Base-by-base conservation (phyloP, 2,329 filamentous ascomycete species). In the Colletotrichum lindemuthianum region DNA sequence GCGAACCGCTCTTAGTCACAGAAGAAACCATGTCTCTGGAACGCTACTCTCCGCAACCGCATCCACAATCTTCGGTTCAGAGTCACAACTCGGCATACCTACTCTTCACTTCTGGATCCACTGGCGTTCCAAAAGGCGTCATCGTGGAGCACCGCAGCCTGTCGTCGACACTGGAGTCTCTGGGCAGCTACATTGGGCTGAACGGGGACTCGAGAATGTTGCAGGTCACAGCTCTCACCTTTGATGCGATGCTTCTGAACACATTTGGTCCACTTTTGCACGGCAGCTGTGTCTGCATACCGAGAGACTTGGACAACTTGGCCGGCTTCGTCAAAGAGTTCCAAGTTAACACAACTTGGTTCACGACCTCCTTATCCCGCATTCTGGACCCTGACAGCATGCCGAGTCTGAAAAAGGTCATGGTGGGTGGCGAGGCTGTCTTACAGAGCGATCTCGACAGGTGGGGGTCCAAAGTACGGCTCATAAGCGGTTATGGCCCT, bases 381-480 rank as follows among this genome's bases (percentile, higher is more conserved):
- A 56, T 63, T 47, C 34, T 63, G 2, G 49, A 59, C n/a, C 60
- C 60, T 2, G 60, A 59, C 24, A 44, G 33, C 9, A 33, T 60
- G 3, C 59, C 59, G 4, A 56, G 36, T 24, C n/a, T 60, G 8
- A 52, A 12, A 11, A 49, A 33, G n/a, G 49, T 59, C 8, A 16
- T 43, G 5, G 47, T 63, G 24, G 60, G 60, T 4, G 60, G 60
- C 48, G 60, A 63, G 9, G 51, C 59, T 9, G 59, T 60, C 0
- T 80, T 82, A 6, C 77, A 78, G 0, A 72, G 71, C 9, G 54
- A 63, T 13, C 45, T 63, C 6, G 48, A 59, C n/a, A 40, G 52
- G 3, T 85, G 83, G 83, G 47, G 45, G 32, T 15, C 53, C 10
- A 58, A 57, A 6, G 48, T 52, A 3, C 40, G 54, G 24, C 60